Evolutionary conservation across 305 asterid species (phyloP).

Genomic region (Rubia balearica): DNA sequence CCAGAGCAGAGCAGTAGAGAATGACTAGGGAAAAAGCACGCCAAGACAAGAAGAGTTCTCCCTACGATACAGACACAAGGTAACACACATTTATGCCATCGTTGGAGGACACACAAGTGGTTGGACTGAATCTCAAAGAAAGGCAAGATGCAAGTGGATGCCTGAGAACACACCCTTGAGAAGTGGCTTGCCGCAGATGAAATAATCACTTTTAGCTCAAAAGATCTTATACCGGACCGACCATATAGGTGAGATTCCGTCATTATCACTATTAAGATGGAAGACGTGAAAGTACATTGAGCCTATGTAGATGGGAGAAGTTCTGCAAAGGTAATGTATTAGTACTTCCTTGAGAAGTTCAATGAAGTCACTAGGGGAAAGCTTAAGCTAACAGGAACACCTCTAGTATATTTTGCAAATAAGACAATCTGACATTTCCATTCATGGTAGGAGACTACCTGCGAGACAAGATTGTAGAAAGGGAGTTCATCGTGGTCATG

Average conservation of each 20-base stretch:
- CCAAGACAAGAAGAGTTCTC: no score
- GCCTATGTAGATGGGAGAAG: neutral
- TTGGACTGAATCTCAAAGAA: no score
- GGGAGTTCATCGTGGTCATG: no score
- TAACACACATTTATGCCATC: no score
- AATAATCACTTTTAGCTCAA: neutral
- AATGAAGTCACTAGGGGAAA: neutral
- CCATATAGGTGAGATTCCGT: neutral
- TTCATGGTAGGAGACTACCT: neutral
- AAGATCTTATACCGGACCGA: neutral
- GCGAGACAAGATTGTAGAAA: no score
- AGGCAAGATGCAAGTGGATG: no score
- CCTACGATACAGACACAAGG: no score
- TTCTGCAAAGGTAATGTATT: neutral
- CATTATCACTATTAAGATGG: neutral
- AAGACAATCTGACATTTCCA: neutral
- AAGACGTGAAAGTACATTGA: neutral
- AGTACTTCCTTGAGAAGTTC: neutral
- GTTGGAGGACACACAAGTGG: no score
- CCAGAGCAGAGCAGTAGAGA: no score
- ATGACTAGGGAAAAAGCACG: no score
- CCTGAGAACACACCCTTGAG: no score
- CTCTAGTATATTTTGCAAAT: neutral
- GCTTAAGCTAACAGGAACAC: neutral
- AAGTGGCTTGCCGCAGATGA: neutral